These are phyloP conservation scores for Nemophila menziesii DNA, from an alignment of 257 asterid genomes.

Conservation along the genomic window DNA sequence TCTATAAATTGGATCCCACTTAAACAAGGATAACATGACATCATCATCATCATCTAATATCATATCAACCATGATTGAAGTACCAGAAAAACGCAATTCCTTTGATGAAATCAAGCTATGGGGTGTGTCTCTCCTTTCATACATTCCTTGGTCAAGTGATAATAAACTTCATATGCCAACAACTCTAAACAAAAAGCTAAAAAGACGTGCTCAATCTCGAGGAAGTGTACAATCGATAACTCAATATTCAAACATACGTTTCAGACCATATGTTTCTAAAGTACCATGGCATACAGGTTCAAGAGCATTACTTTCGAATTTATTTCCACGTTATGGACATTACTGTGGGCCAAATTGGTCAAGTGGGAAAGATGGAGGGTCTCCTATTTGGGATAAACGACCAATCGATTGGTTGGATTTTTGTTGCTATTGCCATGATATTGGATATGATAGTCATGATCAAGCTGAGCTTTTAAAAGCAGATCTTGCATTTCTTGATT, in stretches of 20 bases:
- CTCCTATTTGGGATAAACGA: constrained; percentile 79
- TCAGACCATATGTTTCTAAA: constrained; percentile 78
- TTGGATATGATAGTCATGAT: constrained; percentile 72
- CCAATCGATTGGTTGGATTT: constrained; percentile 94
- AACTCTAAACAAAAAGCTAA: constrained; percentile 62
- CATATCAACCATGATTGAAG: constrained; percentile 22
- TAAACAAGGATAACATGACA: constrained; percentile 38
- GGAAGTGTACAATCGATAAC: constrained; percentile 18
- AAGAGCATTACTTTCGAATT: constrained; percentile 68
- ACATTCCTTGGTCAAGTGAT: constrained; percentile 52
- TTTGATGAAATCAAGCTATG: constrained; percentile 33
- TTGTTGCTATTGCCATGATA: constrained; percentile 95
- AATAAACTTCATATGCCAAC: constrained; percentile 56
- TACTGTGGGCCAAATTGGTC: constrained; percentile 99
- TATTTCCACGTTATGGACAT: constrained; percentile 85
- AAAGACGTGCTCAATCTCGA: constrained; percentile 33
- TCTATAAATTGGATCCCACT: constrained; percentile 36
- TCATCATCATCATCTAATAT: no score
- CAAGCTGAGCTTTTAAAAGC: constrained; percentile 92
- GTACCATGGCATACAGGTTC: constrained; percentile 97
- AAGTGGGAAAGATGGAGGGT: constrained; percentile 80
- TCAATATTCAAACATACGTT: constrained; percentile 46
- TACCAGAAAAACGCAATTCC: constrained; percentile 24
- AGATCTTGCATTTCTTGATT: constrained; percentile 81
- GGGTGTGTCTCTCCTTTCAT: constrained; percentile 37